Evolutionary conservation across 305 asterid genomes (phyloP), one percentile per base, ranked within the genome.

Genomic region (Solanum hybrid): DNA sequence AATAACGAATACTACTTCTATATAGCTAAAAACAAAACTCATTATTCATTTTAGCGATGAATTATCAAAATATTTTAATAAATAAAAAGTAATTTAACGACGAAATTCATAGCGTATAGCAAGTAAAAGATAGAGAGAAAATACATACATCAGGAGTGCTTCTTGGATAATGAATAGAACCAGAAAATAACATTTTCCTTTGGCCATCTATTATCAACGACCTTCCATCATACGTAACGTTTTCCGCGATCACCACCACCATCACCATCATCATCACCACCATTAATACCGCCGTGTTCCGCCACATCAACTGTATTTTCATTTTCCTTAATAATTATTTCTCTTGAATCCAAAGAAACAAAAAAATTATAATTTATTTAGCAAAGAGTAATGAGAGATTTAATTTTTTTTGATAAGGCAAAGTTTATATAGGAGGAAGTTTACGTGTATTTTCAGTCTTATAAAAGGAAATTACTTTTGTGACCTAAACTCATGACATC

Each of bases 131-230:
- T 10, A 89, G 20, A 73, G 86, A 39, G 72, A 79, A 39, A 29
- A 76, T 11, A 87, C 90, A 22, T 95, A 97, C 99, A 90, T 97
- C 93, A 3, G 99, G 98, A 0, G 99, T 97, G 91, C 98, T 95
- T 90, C 99, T 90, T 33, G 99, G 98, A 90, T 97, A 97, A 92
- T 97, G 99, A 91, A 97, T 97, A 2, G 99, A 97, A 80, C 99
- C 99, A 6, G 99, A 97, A 88, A 96, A 96, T 38, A 96, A 37
- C n/a, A 97, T 93, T 92, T 93, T 93, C 89, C 97, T 89, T 51
- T 92, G 93, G 7, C 98, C 98, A 26, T 95, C 92, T n/a, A 97
- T 91, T 41, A 95, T 93, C 79, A 97, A 39, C 1, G 98, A 95
- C 89, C 97, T 92, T 79, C 97, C 95, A n/a, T 97, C 98, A 41